A percentile compares a stretch with the other conserved stretches of the same genome.
These are phyloP conservation scores for Geotrichum reessii DNA, from an alignment of 1,139 yeast genomes.

Conservation along the genomic window DNA sequence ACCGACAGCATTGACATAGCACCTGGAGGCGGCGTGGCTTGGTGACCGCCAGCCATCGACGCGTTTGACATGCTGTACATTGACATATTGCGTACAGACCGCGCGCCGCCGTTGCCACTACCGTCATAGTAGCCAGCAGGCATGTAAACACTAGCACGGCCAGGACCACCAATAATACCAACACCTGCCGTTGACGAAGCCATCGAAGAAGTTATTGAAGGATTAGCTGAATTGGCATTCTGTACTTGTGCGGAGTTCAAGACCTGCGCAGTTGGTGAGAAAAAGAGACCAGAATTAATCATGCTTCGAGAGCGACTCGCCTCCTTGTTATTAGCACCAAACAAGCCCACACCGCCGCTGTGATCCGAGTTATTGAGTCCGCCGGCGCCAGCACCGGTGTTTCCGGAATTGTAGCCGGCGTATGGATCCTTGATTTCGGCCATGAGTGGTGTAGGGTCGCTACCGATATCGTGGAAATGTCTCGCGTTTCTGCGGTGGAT, in stretches of 20 bases:
- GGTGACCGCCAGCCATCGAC: conserved; percentile 13
- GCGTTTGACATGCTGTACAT: conserved; percentile 21
- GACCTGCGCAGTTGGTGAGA: conserved; percentile 76
- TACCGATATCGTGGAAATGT: neutral
- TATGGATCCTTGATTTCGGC: conserved; percentile 13
- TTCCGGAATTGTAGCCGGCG: conserved; percentile 1
- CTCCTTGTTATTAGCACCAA: neutral
- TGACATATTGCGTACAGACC: conserved; percentile 17
- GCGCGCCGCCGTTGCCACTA: conserved; percentile 19
- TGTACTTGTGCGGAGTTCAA: conserved; percentile 40
- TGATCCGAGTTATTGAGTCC: neutral
- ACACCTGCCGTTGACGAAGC: conserved; percentile 16
- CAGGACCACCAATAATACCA: conserved; percentile 21
- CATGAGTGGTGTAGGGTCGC: conserved; percentile 13
- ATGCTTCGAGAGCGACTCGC: conserved; percentile 12
- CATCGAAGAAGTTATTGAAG: conserved; percentile 21
- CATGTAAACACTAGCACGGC: conserved; percentile 32
- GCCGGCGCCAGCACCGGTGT: conserved; percentile 10
- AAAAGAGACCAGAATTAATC: conserved; percentile 44
- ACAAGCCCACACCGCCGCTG: conserved; percentile 5
- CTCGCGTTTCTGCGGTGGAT: conserved; percentile 10
- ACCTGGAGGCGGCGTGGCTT: conserved; percentile 13
- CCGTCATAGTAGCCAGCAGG: conserved; percentile 38
- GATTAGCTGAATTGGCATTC: conserved; percentile 20
- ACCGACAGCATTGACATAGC: conserved; percentile 16